A percentile compares a stretch with the other conserved stretches of the same genome.
These are phyloP conservation scores for Davidsoniella eucalypti DNA, from an alignment of 2,329 filamentous ascomycete genomes.

Conservation along the genomic window DNA sequence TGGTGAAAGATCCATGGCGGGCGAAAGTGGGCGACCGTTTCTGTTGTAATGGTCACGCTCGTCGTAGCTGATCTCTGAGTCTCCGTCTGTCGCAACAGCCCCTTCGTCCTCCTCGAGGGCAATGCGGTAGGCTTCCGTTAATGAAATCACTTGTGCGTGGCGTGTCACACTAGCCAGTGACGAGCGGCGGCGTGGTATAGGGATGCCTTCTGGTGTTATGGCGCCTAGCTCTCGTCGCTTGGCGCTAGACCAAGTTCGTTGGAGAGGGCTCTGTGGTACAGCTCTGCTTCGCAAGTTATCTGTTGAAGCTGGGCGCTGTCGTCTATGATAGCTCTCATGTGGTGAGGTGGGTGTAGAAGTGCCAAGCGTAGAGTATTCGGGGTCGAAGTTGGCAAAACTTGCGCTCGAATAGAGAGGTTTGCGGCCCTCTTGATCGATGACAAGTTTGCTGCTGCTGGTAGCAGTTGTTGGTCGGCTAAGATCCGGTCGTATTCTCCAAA, in stretches of 20 bases:
- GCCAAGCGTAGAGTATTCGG: conserved; percentile 10
- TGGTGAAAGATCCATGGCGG: conserved; percentile 6
- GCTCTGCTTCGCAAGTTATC: conserved; percentile 10
- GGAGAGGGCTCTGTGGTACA: conserved; percentile 6
- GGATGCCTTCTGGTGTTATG: conserved; percentile 11
- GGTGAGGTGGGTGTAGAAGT: conserved; percentile 12
- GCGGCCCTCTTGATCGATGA: conserved; percentile 25
- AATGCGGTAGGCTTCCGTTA: conserved; percentile 11
- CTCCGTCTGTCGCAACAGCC: conserved; percentile 8
- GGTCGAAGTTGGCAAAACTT: conserved; percentile 8
- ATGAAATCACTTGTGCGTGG: conserved; percentile 12
- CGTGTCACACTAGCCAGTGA: conserved; percentile 13
- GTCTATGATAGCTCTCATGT: conserved; percentile 10
- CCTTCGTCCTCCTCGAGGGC: conserved; percentile 12
- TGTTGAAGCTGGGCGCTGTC: conserved; percentile 14
- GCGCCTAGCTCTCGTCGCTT: conserved; percentile 10
- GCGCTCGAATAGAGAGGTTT: conserved; percentile 24
- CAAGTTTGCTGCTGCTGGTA: conserved; percentile 17
- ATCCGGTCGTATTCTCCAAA: conserved; percentile 11
- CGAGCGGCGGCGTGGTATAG: conserved; percentile 12
- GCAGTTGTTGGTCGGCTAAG: conserved; percentile 12
- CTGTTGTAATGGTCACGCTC: conserved; percentile 1
- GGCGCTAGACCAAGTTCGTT: conserved; percentile 10
- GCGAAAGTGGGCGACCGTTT: conserved; percentile 4
- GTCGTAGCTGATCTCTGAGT: conserved; percentile 11